A percentile compares a stretch with the other conserved stretches of the same genome.
phyloP scores from a whole-genome alignment of 1,284 basidiomycete genomes.

The Fomes fomentarius region DNA sequence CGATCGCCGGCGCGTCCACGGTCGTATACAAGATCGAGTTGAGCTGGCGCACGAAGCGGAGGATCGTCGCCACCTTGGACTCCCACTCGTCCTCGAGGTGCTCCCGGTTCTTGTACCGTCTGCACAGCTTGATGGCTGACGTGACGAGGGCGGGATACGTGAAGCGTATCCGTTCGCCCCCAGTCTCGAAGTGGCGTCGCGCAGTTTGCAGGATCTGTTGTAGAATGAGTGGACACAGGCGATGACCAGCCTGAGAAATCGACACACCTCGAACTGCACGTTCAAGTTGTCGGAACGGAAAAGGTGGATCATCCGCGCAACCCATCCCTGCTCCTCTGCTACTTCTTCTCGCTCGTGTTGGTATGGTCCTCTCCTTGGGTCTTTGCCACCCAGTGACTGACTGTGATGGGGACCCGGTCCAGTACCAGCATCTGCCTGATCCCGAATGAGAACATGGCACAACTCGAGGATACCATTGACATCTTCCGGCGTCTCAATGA shows the following conservation, averaged over 20 bases:
- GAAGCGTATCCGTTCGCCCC: conserved; percentile 92
- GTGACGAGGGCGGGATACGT: conserved; percentile 95
- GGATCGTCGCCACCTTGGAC: conserved; percentile 77
- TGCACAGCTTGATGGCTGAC: conserved; percentile 86
- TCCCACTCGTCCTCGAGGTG: conserved; percentile 83
- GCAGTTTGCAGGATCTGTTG: conserved; percentile 85
- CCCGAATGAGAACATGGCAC: conserved; percentile 88
- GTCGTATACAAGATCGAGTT: conserved; percentile 89
- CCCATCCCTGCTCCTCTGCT: conserved; percentile 97
- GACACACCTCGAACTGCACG: conserved; percentile 85
- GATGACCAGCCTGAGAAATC: not conserved
- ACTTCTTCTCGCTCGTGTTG: conserved; percentile 81
- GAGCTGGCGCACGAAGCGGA: conserved; percentile 92
- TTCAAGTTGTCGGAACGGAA: conserved; percentile 85
- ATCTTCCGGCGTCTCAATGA: conserved; percentile 89
- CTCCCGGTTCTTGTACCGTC: conserved; percentile 83
- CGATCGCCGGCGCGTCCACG: conserved; percentile 89
- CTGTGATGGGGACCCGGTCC: conserved; percentile 34
- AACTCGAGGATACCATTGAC: conserved; percentile 90
- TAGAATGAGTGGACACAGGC: not conserved
- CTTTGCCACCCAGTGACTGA: conserved; percentile 45
- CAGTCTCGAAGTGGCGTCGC: conserved; percentile 83
- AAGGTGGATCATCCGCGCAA: conserved; percentile 93
- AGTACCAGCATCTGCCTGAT: conserved; percentile 75
- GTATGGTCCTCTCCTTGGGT: conserved; percentile 57